Conservation (phyloP, 1,284 basidiomycete genomes). For the Pseudozyma flocculosa region DNA sequence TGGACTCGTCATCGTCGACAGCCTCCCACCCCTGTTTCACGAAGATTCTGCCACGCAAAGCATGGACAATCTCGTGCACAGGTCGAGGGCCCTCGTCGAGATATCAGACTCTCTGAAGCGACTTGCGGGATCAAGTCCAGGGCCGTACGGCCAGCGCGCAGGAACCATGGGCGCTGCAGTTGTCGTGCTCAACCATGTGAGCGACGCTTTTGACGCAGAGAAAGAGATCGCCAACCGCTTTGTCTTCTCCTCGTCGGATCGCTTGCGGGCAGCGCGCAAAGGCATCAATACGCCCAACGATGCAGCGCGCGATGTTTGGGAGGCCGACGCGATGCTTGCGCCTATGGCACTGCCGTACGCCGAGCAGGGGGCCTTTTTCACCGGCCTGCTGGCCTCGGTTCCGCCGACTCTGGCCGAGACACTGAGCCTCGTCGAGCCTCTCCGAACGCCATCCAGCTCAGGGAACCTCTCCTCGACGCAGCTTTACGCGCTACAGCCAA, state of each 20-base stretch:
- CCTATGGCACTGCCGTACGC: conserved; percentile 10
- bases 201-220: conserved; percentile 41
- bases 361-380: conserved; percentile 16
- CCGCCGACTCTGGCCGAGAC: conserved; percentile 15
- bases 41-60: conserved; percentile 26
- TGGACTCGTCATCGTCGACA: conserved; percentile 38
- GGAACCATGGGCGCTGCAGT: conserved; percentile 8
- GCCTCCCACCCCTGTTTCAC: conserved; percentile 43
- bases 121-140: conserved; percentile 2
- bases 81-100: conserved; percentile 25
- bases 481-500: conserved; percentile 14
- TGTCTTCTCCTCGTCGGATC: conserved; percentile 14
- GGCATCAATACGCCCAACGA: conserved; percentile 3
- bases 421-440: background rate
- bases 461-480: background rate
- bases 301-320: background rate
- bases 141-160: background rate
- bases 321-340: background rate
- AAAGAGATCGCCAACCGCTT: conserved; percentile 20
- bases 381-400: conserved; percentile 18
- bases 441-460: background rate
- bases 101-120: conserved; percentile 32
- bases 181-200: conserved; percentile 45
- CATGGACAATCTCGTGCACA: conserved; percentile 18
- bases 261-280: background rate